Evolutionary conservation across 371 early-diverging fungal species (phyloP), one percentile per base, ranked within the genome.

Genomic region (Dinochytrium kinnereticum): DNA sequence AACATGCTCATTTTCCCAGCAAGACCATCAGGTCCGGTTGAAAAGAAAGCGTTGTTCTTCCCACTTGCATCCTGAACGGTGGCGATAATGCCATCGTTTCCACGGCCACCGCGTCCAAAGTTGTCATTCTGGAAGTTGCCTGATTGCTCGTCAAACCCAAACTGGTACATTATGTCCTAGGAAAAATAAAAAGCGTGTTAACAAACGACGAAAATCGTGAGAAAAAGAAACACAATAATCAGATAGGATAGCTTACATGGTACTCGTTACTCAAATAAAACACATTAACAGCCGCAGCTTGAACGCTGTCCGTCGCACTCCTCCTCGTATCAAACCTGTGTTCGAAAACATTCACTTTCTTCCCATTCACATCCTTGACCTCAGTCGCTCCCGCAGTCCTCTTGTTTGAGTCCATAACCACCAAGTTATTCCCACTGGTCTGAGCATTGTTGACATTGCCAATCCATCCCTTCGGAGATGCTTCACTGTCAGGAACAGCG

Each of bases 111-210:
- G 64, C 90, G 88, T 51, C 87, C 89, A 78, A 90, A 85, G 81
- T 98, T 98, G 82, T 91, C 87, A 80, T 94, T 88, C 83, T 98
- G 98, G 85, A 98, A 98, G 84, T 97, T 98, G 38, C 97, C 98
- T 26, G 95, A 83, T 61, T 87, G 86, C 80, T 98, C 98, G 77
- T 93, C 90, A 78, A 97, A 98, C 0, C 98, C 98, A 73, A 96
- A 98, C 57, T 88, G 83, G 81, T 94, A 91, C 79, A 89, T 90
- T 73, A 76, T 59, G 40, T 61, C 30, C 59, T 61, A 15, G 17
- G 13, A 53, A 30, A 10, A 33, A 33, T 10, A 50, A 17, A n/a
- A n/a, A n/a, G n/a, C n/a, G n/a, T n/a, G n/a, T n/a, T n/a, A n/a
- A n/a, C n/a, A n/a, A n/a, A n/a, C n/a, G n/a, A n/a, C n/a, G n/a